Conservation (phyloP, 495 filamentous ascomycete species). For the Hypoxylon lienhwacheense region DNA sequence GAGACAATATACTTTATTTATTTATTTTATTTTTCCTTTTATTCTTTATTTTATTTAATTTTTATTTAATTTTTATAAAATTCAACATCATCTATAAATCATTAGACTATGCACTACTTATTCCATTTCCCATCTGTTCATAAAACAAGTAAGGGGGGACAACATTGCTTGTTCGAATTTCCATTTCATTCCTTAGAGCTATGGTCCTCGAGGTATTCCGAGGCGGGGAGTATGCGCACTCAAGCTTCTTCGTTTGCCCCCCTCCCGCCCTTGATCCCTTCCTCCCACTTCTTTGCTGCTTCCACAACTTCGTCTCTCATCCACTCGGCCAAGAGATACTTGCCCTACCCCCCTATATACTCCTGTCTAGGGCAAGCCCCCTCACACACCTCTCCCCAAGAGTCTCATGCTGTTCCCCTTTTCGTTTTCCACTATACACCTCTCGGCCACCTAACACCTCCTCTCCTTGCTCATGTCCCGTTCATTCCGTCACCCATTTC, state of each 20-base stretch:
- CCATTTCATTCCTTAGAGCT: conserved; percentile 20
- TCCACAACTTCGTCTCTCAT: conserved; percentile 1
- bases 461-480: not conserved
- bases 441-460: not conserved
- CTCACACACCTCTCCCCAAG: not conserved
- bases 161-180: conserved; percentile 7
- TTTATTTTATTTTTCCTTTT: no score
- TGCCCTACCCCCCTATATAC: not conserved
- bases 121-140: not conserved
- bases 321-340: conserved; percentile 10
- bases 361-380: not conserved
- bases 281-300: not conserved
- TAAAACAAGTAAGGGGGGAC: not conserved
- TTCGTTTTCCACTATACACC: conserved; percentile 1
- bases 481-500: conserved; percentile 20
- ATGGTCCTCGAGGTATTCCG: conserved; percentile 6
- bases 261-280: no score
- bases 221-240: conserved; percentile 4
- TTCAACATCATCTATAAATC: no score
- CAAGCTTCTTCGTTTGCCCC: not conserved
- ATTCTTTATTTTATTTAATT: no score
- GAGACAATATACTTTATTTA: no score
- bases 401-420: not conserved
- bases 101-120: no score
- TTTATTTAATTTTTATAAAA: no score